Percentiles rank a stretch among this genome's conserved stretches.
phyloP scores from a whole-genome alignment of 1,284 basidiomycete species.

The Trametes hirsuta region DNA sequence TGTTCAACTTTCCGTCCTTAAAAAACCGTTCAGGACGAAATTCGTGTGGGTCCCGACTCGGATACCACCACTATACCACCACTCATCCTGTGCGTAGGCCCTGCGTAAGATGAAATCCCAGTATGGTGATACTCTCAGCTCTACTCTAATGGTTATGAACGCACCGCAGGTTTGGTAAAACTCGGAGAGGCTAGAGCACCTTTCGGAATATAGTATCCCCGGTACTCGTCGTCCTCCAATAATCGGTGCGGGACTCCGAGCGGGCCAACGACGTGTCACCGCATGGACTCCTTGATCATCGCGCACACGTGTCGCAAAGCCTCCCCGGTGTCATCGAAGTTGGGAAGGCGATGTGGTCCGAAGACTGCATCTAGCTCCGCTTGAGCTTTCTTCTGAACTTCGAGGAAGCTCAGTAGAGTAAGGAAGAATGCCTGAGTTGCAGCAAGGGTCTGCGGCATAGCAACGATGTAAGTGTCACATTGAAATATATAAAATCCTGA shows the following conservation, averaged over 20 bases:
- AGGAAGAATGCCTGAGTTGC: neutral
- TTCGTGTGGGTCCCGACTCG: conserved; percentile 14
- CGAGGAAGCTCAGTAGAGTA: conserved; percentile 1
- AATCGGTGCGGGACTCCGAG: conserved; percentile 4
- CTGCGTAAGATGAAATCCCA: neutral
- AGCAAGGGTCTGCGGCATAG: neutral
- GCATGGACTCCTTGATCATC: conserved; percentile 2
- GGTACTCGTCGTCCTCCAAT: conserved; percentile 13
- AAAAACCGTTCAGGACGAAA: conserved; percentile 23
- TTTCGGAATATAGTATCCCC: conserved; percentile 10
- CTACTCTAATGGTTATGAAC: neutral
- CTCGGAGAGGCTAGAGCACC: neutral
- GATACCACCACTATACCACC: conserved; percentile 1
- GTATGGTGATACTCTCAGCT: neutral
- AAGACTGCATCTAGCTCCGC: conserved; percentile 6
- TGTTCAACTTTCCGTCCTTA: conserved; percentile 4
- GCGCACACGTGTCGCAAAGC: conserved; percentile 6
- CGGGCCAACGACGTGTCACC: neutral
- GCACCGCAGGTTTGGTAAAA: conserved; percentile 1
- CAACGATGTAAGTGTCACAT: neutral
- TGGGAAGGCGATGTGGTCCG: conserved; percentile 2
- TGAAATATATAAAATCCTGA: neutral
- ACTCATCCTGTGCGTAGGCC: conserved; percentile 24
- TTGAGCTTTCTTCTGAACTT: conserved; percentile 5
- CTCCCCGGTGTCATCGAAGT: conserved; percentile 1